Conservation (phyloP, 441 rosid genomes). For the Capsella rubella region DNA sequence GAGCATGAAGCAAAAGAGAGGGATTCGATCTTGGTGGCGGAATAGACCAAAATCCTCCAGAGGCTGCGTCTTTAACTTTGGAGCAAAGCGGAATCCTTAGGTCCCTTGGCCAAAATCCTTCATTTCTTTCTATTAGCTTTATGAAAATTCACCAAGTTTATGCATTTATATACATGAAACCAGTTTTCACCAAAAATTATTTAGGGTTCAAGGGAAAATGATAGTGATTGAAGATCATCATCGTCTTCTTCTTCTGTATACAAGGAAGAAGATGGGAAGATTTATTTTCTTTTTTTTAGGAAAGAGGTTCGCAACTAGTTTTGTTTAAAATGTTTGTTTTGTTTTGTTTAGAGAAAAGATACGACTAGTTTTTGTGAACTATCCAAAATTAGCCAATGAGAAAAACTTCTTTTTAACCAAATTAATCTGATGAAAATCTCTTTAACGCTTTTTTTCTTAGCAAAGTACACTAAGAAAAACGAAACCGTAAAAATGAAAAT, state of each 20-base stretch:
- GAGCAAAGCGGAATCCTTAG: too few species aligned
- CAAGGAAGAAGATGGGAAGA: slow-evolving; percentile 22
- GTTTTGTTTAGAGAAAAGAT: slow-evolving; percentile 30
- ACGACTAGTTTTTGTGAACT: slow-evolving; percentile 30
- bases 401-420: slow-evolving; percentile 28
- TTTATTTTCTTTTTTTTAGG: neutral
- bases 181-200: neutral
- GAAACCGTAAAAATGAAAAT: too few species aligned
- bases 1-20: too few species aligned
- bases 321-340: slow-evolving; percentile 33
- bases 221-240: slow-evolving; percentile 23
- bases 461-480: too few species aligned
- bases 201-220: slow-evolving; percentile 25
- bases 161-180: slow-evolving; percentile 8
- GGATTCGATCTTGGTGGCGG: too few species aligned
- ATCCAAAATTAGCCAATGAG: slow-evolving; percentile 33
- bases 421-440: slow-evolving; percentile 9
- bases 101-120: too few species aligned
- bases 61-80: too few species aligned
- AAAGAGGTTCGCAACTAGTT: neutral
- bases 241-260: slow-evolving; percentile 17
- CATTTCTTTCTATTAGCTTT: slow-evolving; percentile 49
- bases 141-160: neutral
- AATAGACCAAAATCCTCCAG: too few species aligned
- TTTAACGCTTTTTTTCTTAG: neutral